Base-by-base conservation (phyloP, 1,284 basidiomycete species). In the Ustilago esculenta region DNA sequence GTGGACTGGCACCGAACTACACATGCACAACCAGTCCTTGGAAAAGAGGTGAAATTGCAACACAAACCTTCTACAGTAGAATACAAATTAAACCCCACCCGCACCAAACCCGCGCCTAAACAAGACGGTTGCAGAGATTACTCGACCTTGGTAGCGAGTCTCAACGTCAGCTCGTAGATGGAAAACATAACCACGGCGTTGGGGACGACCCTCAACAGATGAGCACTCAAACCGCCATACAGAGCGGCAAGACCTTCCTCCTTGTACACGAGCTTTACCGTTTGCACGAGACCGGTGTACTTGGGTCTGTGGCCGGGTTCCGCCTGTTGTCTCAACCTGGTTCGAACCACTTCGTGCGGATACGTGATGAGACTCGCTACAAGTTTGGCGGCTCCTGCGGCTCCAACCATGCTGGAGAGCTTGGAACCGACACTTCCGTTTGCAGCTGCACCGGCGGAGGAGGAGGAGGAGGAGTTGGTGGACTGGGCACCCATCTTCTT, bases 101-200 rank as follows among this genome's bases (percentile, higher is more conserved):
- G n/a, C n/a, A n/a, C n/a, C n/a, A n/a, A n/a, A n/a, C n/a, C n/a
- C n/a, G n/a, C n/a, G n/a, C n/a, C n/a, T n/a, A n/a, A n/a, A n/a
- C n/a, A n/a, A n/a, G n/a, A n/a, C n/a, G n/a, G n/a, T n/a, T n/a
- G n/a, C n/a, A 34, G 11, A 7, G 14, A 30, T 23, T 24, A 49
- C 14, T 68, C 58, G 12, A 52, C 29, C 39, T 44, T 65, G 1
- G 63, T 53, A 6, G 60, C 75, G 4, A 83, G 58, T n/a, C 69
- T 53, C 23, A 82, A 59, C 8, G 80, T 71, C 8, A 81, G 45
- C 45, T 82, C 84, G 67, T 84, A 84, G 32, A 84, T 81, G n/a
- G 65, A 89, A 84, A 90, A 98, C 93, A 98, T 98, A 71, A 96
- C 92, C 1, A 90, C 91, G 0, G 95, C 95, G 74, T 98, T 98